These are phyloP conservation scores for Saccharomycopsis sp. DNA, from an alignment of 805 yeast species.

Conservation along the genomic window DNA sequence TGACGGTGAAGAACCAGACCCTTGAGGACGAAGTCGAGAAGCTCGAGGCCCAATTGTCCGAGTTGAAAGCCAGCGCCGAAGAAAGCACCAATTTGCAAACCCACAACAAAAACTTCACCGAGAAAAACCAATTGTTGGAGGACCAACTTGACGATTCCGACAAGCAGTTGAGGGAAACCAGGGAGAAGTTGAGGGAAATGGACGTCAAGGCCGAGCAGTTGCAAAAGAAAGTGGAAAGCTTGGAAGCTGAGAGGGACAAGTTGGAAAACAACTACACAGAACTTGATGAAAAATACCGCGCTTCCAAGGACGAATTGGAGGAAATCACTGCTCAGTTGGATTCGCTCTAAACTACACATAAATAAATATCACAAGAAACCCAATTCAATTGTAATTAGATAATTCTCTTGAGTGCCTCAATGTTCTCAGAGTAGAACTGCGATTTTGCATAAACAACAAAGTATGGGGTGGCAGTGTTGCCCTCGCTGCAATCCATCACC, in stretches of 20 bases:
- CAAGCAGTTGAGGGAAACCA: conserved; percentile 83
- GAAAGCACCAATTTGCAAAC: conserved; percentile 84
- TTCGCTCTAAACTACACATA: no score
- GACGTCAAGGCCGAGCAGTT: conserved; percentile 91
- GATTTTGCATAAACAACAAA: conserved; percentile 77
- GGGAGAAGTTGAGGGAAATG: conserved; percentile 87
- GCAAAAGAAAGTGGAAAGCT: conserved; percentile 85
- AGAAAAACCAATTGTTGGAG: conserved; percentile 82
- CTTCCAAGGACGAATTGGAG: conserved; percentile 88
- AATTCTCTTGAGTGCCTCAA: conserved; percentile 58
- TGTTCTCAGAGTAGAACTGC: conserved; percentile 40
- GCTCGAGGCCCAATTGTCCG: conserved; percentile 63
- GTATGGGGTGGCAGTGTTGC: conserved; percentile 89
- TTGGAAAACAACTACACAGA: conserved; percentile 89
- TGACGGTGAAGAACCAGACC: conserved; percentile 84
- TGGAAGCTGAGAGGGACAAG: conserved; percentile 86
- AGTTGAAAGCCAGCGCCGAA: conserved; percentile 79
- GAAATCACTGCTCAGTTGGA: conserved; percentile 96
- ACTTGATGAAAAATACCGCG: conserved; percentile 67
- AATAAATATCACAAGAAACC: no score
- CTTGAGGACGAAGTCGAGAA: conserved; percentile 79
- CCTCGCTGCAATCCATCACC: conserved; percentile 57
- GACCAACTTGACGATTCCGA: conserved; percentile 88
- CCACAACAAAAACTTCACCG: conserved; percentile 82
- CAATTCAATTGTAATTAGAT: no score